Evolutionary conservation across 192 early-diverging fungal species (phyloP), one percentile per base, ranked within the genome.

Genomic region (Coemansia sp.): DNA sequence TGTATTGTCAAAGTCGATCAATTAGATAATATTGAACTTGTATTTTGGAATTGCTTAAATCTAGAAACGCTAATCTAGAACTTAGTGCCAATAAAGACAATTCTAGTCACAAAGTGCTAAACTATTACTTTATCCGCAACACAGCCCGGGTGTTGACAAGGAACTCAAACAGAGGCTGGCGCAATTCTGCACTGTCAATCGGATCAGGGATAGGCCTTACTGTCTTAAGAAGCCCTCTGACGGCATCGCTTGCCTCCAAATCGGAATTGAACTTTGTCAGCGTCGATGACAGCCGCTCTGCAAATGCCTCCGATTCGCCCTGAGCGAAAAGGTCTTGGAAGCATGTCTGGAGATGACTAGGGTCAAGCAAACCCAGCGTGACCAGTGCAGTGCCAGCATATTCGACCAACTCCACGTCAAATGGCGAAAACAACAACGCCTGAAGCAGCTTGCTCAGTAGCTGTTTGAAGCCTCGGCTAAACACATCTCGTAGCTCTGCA

Each of bases 131-230:
- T 39, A 74, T 62, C 10, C 72, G 77, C 43, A 80, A 49, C 3
- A 80, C 66, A 4, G 77, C 77, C 14, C 77, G 77, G 3, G 77
- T 57, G 25, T 64, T 74, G 22, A 80, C 65, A 39, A 80, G 56
- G 23, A 80, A 80, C 59, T 80, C 77, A 71, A 80, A 74, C 49
- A 80, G 56, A 3, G 77, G 72, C 59, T 80, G 77, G 16, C 77
- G 72, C 59, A 80, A 47, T 26, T 62, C 23, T 6, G 57, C 55
- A n/a, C 77, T 54, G 54, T 80, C 72, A 14, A 80, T 80, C 3
- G 77, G 49, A 7, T 71, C 68, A 6, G 77, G 72, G 56, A 74
- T 71, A 9, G 68, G 68, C 26, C 59, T 62, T 16, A 37, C 23
- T 26, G 62, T 62, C 14, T 17, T 37, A n/a, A 74, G 62, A 35